Base-by-base conservation (phyloP, 495 filamentous ascomycete species). In the Emericellopsis terricola region DNA sequence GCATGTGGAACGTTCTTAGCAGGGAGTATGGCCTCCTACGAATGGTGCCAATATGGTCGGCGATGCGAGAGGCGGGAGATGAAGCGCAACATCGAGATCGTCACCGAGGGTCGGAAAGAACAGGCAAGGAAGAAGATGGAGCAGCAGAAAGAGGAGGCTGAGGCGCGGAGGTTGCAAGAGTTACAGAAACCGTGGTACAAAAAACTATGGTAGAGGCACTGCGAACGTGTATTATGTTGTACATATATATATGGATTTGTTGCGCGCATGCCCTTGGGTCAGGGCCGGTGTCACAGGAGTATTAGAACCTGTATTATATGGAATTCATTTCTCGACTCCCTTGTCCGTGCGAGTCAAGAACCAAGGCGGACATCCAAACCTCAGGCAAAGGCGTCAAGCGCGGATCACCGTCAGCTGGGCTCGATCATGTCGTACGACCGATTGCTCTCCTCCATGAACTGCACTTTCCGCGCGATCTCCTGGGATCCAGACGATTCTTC, bases 31-130 rank as follows among this genome's bases (percentile, higher is more conserved):
- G 58, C 60, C 31, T 70, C 73, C 33, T 82, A 84, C 51, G 81
- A 94, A 56, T 81, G 73, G 41, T 97, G 85, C 56, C 74, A 81
- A 44, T 68, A 67, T 37, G 65, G 62, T 26, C 69, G 87, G 39
- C 51, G 64, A 24, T 58, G 71, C 38, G 87, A 94, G 55, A 64
- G 70, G 47, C 69, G 71, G 34, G 76, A 81, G 31, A 78, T 96
- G 69, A 73, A 79, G 43, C 57, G 81, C 38, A 77, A 76, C 7
- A 69, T 86, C 17, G 78, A 86, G 46, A 63, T 94, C 36, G 78
- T 93, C 49, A 73, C 84, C 41, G 59, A 69, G 37, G 68, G 80
- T 49, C 71, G 79, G 48, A 52, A 59, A 7, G 76, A 81, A 49
- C 69, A 57, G 36, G 71, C 66, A 40, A 65, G 45, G 51, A 56